These are phyloP conservation scores for Albizia julibrissin DNA, from an alignment of 306 rosid species.

Conservation along the genomic window DNA sequence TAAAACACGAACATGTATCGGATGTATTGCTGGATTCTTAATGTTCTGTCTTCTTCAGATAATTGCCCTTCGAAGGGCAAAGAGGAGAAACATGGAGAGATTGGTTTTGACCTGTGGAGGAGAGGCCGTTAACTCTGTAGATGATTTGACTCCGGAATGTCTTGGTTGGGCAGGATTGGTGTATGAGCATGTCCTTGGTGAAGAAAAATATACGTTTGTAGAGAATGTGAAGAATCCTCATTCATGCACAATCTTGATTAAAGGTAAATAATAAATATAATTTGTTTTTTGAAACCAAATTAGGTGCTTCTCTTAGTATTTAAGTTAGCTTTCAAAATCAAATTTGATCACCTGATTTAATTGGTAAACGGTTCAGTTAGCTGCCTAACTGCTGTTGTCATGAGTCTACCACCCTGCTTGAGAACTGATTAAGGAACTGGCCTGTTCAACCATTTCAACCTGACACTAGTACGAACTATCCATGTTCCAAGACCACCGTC, in stretches of 20 bases:
- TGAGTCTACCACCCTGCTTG: neutral
- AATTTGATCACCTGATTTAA: too few species aligned
- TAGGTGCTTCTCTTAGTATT: neutral
- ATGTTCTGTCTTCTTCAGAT: slow-evolving; percentile 50
- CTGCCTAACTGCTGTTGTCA: neutral
- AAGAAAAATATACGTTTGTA: slow-evolving; percentile 91
- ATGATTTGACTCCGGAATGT: slow-evolving; percentile 85
- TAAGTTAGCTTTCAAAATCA: neutral
- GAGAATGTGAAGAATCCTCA: slow-evolving; percentile 92
- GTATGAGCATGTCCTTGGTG: slow-evolving; percentile 95
- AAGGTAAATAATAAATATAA: slow-evolving; percentile 53
- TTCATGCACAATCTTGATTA: slow-evolving; percentile 95
- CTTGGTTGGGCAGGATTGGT: slow-evolving; percentile 99
- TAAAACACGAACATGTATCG: neutral
- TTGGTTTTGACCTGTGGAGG: slow-evolving; percentile 99
- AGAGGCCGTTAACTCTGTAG: slow-evolving; percentile 90
- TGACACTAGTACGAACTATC: neutral
- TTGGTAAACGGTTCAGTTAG: neutral
- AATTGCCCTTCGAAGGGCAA: slow-evolving; percentile 95
- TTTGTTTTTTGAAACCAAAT: neutral
- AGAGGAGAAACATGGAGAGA: slow-evolving; percentile 98
- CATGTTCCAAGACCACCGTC: neutral
- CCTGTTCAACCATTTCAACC: neutral
- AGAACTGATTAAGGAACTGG: neutral
- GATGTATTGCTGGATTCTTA: neutral